Evolutionary conservation across 345 rosid genomes (phyloP).

Genomic region (Diplotaxis tenuifolia): DNA sequence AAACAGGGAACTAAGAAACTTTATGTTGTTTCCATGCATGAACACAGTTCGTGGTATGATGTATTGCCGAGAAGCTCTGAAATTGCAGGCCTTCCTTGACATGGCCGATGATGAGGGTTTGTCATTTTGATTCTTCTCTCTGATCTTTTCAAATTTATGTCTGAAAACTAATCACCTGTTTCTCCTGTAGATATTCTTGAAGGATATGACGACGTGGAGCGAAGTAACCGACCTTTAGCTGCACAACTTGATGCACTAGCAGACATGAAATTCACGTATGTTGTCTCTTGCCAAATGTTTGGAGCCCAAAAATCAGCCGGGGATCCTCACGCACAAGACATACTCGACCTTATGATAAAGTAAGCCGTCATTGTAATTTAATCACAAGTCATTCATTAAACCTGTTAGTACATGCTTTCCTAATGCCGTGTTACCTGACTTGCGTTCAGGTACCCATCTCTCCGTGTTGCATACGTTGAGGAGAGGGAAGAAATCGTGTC

Average conservation of each 20-base stretch:
- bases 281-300: constrained; percentile 82
- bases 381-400: constrained; percentile 7
- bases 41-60: constrained; percentile 94
- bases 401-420: constrained; percentile 21
- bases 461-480: constrained; percentile 92
- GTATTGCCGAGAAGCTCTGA: constrained; percentile 88
- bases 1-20: background rate
- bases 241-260: constrained; percentile 75
- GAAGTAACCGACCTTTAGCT: constrained; percentile 57
- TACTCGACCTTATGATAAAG: constrained; percentile 84
- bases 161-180: constrained; percentile 14
- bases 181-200: constrained; percentile 68
- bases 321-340: constrained; percentile 83
- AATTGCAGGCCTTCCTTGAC: constrained; percentile 85
- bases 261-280: constrained; percentile 85
- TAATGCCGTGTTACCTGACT: constrained; percentile 17
- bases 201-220: constrained; percentile 68
- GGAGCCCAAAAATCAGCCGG: constrained; percentile 80
- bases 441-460: constrained; percentile 70
- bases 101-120: constrained; percentile 74
- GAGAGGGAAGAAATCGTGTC: constrained; percentile 77
- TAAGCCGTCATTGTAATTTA: constrained; percentile 26
- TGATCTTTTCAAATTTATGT: constrained; percentile 6
- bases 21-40: constrained; percentile 20
- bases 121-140: constrained; percentile 23